Conservation (phyloP, 1,139 yeast species). For the Yamadazyma blattariae region DNA sequence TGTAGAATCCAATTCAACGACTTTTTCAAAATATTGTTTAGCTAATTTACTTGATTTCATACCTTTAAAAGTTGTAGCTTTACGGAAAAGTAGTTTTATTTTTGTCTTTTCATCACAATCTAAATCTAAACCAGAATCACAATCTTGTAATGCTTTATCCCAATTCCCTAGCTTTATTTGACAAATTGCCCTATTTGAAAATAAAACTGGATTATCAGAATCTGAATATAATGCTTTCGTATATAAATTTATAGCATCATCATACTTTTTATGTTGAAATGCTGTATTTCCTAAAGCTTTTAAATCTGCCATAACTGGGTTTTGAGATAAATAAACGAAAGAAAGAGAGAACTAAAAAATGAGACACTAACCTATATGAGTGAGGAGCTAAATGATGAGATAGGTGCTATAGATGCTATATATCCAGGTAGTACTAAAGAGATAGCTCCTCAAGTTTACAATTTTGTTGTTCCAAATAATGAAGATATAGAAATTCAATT, state of each 20-base stretch:
- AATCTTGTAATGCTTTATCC: slow-evolving; percentile 58
- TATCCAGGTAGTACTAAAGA: slow-evolving; percentile 56
- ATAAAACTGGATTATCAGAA: slow-evolving; percentile 58
- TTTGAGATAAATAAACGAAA: no score
- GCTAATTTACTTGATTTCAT: slow-evolving; percentile 33
- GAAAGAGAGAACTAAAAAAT: no score
- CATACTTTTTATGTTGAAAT: slow-evolving; percentile 52
- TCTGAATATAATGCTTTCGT: slow-evolving; percentile 62
- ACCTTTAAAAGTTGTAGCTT: slow-evolving; percentile 45
- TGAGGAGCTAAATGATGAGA: slow-evolving; percentile 71
- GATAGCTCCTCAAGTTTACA: slow-evolving; percentile 40
- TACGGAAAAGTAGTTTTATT: slow-evolving; percentile 58
- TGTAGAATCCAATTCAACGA: slow-evolving; percentile 43
- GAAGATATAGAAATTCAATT: slow-evolving; percentile 56
- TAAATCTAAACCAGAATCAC: slow-evolving; percentile 52
- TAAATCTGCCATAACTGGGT: no score
- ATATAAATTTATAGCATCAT: slow-evolving; percentile 60
- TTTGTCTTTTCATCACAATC: slow-evolving; percentile 25
- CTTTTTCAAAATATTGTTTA: slow-evolving; percentile 32
- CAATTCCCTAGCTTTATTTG: slow-evolving; percentile 55
- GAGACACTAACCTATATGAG: not conserved
- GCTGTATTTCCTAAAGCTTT: slow-evolving; percentile 64
- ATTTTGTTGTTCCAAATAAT: slow-evolving; percentile 63
- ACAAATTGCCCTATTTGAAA: slow-evolving; percentile 79
- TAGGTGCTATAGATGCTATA: slow-evolving; percentile 85